Evolutionary conservation across 2,329 filamentous ascomycete species (phyloP).

Genomic region (Curvularia sp.): DNA sequence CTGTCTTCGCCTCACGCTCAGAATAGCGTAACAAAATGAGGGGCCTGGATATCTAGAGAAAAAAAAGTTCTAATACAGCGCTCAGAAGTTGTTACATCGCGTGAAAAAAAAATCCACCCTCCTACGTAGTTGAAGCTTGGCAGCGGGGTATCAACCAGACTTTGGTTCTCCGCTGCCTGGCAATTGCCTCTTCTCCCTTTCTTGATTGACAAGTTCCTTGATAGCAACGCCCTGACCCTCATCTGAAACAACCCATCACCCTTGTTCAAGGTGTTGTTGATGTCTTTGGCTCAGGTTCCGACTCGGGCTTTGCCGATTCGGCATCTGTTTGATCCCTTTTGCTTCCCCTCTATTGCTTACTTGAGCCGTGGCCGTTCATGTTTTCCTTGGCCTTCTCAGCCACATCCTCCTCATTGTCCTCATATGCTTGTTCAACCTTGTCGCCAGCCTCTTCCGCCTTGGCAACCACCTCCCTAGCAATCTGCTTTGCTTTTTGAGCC

Average conservation of each 20-base stretch:
- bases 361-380: slow-evolving; percentile 15
- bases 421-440: slow-evolving; percentile 20
- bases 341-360: slow-evolving; percentile 24
- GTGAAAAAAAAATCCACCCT: neutral
- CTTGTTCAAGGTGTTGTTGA: slow-evolving; percentile 33
- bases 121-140: neutral
- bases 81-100: neutral
- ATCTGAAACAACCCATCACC: slow-evolving; percentile 31
- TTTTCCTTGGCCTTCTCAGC: slow-evolving; percentile 26
- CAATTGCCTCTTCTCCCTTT: neutral
- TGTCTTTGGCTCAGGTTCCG: slow-evolving; percentile 37
- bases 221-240: neutral
- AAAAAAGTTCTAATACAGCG: slow-evolving; percentile 5
- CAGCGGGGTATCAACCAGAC: neutral
- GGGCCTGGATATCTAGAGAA: neutral
- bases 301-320: slow-evolving; percentile 23
- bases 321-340: slow-evolving; percentile 24
- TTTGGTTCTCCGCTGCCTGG: neutral
- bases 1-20: no score
- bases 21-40: no score
- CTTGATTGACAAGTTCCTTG: neutral
- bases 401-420: slow-evolving; percentile 19
- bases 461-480: slow-evolving; percentile 34
- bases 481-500: slow-evolving; percentile 36
- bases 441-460: slow-evolving; percentile 28